These are phyloP conservation scores for Picea abies DNA, from an alignment of 83 land plant genomes.

Conservation along the genomic window DNA sequence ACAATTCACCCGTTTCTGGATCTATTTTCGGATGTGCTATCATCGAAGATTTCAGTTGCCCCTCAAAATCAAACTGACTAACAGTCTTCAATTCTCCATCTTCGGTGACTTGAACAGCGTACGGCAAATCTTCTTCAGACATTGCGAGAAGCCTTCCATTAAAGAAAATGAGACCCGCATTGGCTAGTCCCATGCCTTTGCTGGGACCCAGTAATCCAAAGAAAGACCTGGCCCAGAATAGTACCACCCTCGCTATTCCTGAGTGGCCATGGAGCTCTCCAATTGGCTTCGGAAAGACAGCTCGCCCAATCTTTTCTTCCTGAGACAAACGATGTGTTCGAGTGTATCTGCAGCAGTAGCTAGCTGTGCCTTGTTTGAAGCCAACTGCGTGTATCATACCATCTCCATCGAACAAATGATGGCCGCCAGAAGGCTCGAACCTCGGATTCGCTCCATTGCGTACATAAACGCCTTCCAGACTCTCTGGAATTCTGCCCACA, in stretches of 20 bases:
- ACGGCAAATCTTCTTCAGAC: slow-evolving; percentile 76
- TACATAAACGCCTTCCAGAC: slow-evolving; percentile 52
- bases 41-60: slow-evolving; percentile 61
- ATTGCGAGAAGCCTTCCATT: slow-evolving; percentile 69
- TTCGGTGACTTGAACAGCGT: slow-evolving; percentile 49
- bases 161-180: slow-evolving; percentile 71
- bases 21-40: slow-evolving; percentile 79
- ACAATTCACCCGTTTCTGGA: slow-evolving; percentile 51
- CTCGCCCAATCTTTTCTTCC: slow-evolving; percentile 44
- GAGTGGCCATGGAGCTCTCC: slow-evolving; percentile 77
- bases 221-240: slow-evolving; percentile 38
- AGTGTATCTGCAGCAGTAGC: slow-evolving; percentile 55
- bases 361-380: slow-evolving; percentile 33
- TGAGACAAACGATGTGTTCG: slow-evolving; percentile 44
- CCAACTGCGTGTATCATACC: slow-evolving; percentile 70
- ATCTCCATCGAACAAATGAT: slow-evolving; percentile 78
- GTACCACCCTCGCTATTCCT: slow-evolving; percentile 48
- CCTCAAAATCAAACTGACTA: slow-evolving; percentile 56
- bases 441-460: slow-evolving; percentile 74
- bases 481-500: slow-evolving; percentile 40
- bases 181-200: slow-evolving; percentile 68
- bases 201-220: slow-evolving; percentile 47
- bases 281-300: slow-evolving; percentile 69
- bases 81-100: slow-evolving; percentile 59
- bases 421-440: slow-evolving; percentile 62